Evolutionary conservation across 257 asterid species (phyloP), one percentile per base, ranked within the genome.

Genomic region (Gardenia jasminoides): DNA sequence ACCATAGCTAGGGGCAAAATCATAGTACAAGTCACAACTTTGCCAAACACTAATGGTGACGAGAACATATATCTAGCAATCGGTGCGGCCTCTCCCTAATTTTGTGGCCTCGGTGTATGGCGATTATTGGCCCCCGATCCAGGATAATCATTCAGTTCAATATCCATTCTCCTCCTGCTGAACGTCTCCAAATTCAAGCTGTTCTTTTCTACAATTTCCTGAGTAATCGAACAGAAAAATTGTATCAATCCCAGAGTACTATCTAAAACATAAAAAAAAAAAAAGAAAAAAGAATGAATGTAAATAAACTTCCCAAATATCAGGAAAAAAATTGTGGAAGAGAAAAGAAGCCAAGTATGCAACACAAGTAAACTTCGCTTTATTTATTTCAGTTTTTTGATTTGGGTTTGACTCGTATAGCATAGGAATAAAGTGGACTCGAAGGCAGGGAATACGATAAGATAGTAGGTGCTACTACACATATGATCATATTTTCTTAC

Each of bases 81-180:
- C 90, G 52, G 12, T 24, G 67, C 88, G 85, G 44, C 59, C 75
- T 87, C 86, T 87, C n/a, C 86, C 84, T 12, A 78, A 31, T 78
- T 86, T 84, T 26, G 96, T n/a, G 96, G 83, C 78, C 66, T 87
- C 17, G 96, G 96, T 7, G 87, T 91, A 77, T 91, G 96, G 50
- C 92, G 93, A 80, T 88, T 84, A 74, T 91, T 91, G 48, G 96
- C 92, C 76, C 92, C 94, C 5, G 94, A 88, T 74, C 94, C 94
- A 54, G 94, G 92, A 82, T 91, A 91, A 58, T 91, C 96, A 36
- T 91, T 83, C 74, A 90, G 65, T 80, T 91, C 91, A 36, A 86
- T 79, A 3, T 81, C 87, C 86, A 83, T 80, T 82, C 85, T 69
- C 76, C 88, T 84, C 70, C 75, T 70, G 26, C 24, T 58, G 17